Conservation (phyloP, 2,329 filamentous ascomycete genomes). For the Bipolaris victoriae region DNA sequence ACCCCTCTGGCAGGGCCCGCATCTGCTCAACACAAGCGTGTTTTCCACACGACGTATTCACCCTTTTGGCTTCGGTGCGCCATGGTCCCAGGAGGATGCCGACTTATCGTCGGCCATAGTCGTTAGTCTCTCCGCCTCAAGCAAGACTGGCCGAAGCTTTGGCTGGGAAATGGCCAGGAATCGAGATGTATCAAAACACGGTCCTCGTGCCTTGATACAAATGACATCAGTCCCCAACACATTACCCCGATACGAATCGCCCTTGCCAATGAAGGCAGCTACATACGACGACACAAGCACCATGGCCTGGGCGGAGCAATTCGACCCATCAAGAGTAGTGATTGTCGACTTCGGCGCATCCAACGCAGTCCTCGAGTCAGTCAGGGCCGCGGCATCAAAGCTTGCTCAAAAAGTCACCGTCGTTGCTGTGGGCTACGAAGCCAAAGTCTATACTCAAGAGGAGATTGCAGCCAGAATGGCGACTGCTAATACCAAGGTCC, state of each 20-base stretch:
- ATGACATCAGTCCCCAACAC: background rate
- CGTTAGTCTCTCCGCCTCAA: background rate
- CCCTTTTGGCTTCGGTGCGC: constrained; percentile 3
- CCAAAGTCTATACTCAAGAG: background rate
- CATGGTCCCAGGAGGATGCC: constrained; percentile 1
- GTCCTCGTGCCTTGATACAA: background rate
- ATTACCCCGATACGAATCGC: background rate
- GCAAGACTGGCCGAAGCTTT: constrained; percentile 3
- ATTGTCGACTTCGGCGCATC: constrained; percentile 1
- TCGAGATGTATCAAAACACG: background rate
- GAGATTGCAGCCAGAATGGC: background rate
- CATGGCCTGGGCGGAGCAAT: background rate
- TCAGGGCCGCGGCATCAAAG: background rate
- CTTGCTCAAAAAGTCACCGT: background rate
- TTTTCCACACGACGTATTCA: background rate
- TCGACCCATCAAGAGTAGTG: background rate
- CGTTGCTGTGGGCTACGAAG: constrained; percentile 3
- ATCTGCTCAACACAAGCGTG: background rate
- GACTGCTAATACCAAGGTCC: background rate
- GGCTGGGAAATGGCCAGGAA: constrained; percentile 3
- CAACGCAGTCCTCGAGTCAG: background rate
- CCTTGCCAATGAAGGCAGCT: background rate
- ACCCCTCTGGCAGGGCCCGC: too few species aligned
- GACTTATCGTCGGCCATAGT: background rate
- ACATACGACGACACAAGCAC: background rate